These are phyloP conservation scores for Eucalyptus leucophloia DNA, from an alignment of 345 rosid species.

Conservation along the genomic window DNA sequence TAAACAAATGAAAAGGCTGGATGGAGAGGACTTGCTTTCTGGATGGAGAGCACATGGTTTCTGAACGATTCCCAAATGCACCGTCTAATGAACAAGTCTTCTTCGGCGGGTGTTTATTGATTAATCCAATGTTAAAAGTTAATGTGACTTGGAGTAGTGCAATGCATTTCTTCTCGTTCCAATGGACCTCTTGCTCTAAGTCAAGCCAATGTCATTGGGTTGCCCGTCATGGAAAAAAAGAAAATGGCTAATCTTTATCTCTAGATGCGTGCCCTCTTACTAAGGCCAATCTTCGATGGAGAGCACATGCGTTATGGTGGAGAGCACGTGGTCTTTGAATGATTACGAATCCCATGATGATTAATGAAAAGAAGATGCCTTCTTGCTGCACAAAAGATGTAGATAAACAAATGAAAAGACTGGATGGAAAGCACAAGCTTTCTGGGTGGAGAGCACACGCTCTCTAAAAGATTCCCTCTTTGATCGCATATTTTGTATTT, in stretches of 20 bases:
- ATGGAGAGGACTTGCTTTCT: too few species aligned
- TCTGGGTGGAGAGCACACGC: background rate
- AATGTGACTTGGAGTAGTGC: background rate
- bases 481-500: background rate
- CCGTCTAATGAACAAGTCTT: background rate
- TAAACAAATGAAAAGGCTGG: too few species aligned
- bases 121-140: background rate
- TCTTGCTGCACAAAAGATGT: background rate
- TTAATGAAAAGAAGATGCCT: background rate
- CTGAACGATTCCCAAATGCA: rapidly evolving
- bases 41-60: background rate
- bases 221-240: too few species aligned
- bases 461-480: rapidly evolving
- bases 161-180: background rate
- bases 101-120: rapidly evolving
- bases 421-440: background rate
- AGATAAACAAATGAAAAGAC: background rate
- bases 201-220: background rate
- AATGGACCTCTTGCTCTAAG: background rate
- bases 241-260: background rate
- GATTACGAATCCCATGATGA: rapidly evolving
- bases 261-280: background rate
- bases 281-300: background rate
- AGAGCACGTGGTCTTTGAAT: rapidly evolving
- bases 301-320: background rate